Evolutionary conservation across 352 stramenopile species (phyloP).

Genomic region (Globisporangium paroecandrum): DNA sequence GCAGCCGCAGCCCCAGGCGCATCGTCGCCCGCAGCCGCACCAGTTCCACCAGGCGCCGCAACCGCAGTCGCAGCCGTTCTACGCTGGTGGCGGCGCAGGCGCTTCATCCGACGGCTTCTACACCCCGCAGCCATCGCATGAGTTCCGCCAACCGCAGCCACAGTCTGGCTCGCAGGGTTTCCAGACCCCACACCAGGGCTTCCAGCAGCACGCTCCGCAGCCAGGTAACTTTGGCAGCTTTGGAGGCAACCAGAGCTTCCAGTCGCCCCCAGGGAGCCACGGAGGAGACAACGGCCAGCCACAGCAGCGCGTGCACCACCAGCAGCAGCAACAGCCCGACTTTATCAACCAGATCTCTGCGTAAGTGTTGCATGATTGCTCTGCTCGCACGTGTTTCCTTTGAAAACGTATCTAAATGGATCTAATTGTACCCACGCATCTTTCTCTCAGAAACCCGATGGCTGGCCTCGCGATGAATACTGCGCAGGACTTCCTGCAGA

Average conservation of each 20-base stretch:
- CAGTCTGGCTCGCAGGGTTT: conserved; percentile 23
- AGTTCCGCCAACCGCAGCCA: conserved; percentile 33
- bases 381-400: not conserved
- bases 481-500: conserved; percentile 76
- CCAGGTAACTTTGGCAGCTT: conserved; percentile 15
- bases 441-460: conserved; percentile 69
- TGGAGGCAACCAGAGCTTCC: conserved; percentile 12
- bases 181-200: conserved; percentile 16
- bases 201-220: conserved; percentile 23
- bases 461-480: conserved; percentile 83
- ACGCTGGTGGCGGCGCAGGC: conserved; percentile 7
- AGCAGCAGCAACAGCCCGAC: conserved; percentile 42
- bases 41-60: conserved; percentile 44
- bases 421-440: not conserved
- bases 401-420: not conserved
- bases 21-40: conserved; percentile 45
- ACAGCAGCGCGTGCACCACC: conserved; percentile 25
- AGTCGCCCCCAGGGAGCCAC: conserved; percentile 21
- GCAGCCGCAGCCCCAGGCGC: conserved; percentile 33
- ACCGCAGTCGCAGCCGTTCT: conserved; percentile 18
- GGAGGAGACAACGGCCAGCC: conserved; percentile 7
- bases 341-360: conserved; percentile 78
- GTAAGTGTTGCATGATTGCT: conserved; percentile 24
- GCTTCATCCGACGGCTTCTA: conserved; percentile 31
- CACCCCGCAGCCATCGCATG: conserved; percentile 30